These are phyloP conservation scores for Yamadazyma ubonensis DNA, from an alignment of 805 yeast genomes.

Conservation along the genomic window DNA sequence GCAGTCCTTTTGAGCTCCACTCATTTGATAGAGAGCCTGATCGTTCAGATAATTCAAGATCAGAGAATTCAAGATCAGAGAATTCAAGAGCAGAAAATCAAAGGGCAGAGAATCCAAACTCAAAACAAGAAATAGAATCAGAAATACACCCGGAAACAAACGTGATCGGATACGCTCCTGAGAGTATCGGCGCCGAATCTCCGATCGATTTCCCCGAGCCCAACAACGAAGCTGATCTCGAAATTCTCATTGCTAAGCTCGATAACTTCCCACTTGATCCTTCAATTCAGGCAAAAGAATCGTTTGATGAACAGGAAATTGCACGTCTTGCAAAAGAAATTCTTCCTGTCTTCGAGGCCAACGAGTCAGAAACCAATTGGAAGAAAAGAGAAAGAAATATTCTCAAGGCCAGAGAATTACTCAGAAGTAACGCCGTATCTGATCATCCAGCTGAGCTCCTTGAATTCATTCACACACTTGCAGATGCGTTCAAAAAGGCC, in stretches of 20 bases:
- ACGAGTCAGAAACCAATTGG: conserved; percentile 93
- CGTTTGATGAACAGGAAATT: conserved; percentile 24
- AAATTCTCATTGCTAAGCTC: conserved; percentile 1
- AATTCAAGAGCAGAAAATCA: too few relatives aligned
- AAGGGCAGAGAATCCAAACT: too few relatives aligned
- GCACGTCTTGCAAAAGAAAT: conserved; percentile 14
- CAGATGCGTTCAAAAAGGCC: conserved; percentile 65
- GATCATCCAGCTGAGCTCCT: conserved; percentile 42
- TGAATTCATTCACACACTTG: conserved; percentile 21
- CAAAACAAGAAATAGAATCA: not conserved
- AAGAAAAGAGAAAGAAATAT: conserved; percentile 62
- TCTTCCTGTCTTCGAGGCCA: conserved; percentile 51
- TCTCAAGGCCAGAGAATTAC: conserved; percentile 52
- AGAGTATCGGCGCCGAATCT: too few relatives aligned
- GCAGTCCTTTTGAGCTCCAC: not conserved
- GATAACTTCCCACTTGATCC: conserved; percentile 41
- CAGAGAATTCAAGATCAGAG: too few relatives aligned
- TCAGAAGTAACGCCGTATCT: conserved; percentile 51
- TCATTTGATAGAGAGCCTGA: too few relatives aligned
- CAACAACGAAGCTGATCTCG: conserved; percentile 2
- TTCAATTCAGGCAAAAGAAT: conserved; percentile 29
- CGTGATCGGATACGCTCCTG: not conserved
- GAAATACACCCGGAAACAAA: not conserved
- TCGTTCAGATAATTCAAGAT: too few relatives aligned
- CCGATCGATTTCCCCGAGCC: not conserved